These are phyloP conservation scores for Alternaria sp. DNA, from an alignment of 2,329 filamentous ascomycete genomes.

Conservation along the genomic window DNA sequence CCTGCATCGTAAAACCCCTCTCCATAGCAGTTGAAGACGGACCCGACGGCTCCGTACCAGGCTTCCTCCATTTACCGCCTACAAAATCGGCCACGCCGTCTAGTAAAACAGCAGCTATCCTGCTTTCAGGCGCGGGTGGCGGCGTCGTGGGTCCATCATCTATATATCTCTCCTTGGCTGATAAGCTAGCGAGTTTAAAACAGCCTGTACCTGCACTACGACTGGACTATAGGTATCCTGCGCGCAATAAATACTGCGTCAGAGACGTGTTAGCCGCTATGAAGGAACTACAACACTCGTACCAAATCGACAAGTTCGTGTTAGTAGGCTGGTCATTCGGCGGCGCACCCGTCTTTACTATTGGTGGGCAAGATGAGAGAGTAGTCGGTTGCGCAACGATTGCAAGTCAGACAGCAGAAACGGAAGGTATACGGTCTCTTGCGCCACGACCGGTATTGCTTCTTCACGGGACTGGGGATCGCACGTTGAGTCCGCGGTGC, in stretches of 20 bases:
- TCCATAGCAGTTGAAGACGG: slow-evolving; percentile 1
- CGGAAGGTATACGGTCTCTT: background rate
- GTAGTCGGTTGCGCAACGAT: slow-evolving; percentile 1
- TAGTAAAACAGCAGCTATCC: background rate
- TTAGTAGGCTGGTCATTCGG: slow-evolving; percentile 8
- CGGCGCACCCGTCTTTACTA: background rate
- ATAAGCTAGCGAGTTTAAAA: background rate
- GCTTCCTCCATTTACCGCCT: slow-evolving; percentile 1
- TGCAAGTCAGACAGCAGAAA: slow-evolving; percentile 4
- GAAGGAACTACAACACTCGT: background rate
- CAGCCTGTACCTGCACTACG: background rate
- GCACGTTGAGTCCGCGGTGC: background rate
- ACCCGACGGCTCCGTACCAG: background rate
- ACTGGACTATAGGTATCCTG: slow-evolving; percentile 5
- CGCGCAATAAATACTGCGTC: slow-evolving; percentile 1
- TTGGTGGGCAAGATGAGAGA: background rate
- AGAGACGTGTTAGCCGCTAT: slow-evolving; percentile 2
- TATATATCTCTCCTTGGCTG: background rate
- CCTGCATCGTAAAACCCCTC: background rate
- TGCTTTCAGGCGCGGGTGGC: background rate
- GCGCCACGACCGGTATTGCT: background rate
- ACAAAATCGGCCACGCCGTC: background rate
- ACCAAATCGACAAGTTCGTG: background rate
- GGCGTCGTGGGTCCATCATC: slow-evolving; percentile 1
- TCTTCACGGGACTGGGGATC: background rate